Base-by-base conservation (phyloP, 2,329 filamentous ascomycete species). In the Claviceps arundinis region DNA sequence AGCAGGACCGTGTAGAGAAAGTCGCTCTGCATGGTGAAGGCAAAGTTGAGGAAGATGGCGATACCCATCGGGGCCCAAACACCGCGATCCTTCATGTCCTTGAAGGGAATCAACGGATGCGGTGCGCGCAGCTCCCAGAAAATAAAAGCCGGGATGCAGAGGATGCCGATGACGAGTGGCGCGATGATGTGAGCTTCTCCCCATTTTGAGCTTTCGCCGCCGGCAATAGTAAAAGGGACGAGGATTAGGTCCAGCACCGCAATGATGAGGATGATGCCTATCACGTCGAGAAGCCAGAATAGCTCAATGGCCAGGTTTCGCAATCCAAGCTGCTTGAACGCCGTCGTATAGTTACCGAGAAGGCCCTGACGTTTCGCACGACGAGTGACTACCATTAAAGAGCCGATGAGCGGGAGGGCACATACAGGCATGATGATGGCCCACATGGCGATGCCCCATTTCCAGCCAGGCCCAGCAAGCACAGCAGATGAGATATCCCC, bases 381-480 rank as follows among this genome's bases (percentile, higher is more conserved):
- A 48, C 66, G 67, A 49, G 78, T 74, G 60, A 83, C 80, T 56
- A 73, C 63, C 51, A 76, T 66, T 56, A 85, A 70, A 13, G 84
- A 67, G 14, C 71, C 60, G 38, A 78, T 76, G 19, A 87, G 69
- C 0, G 85, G 84, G 17, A 81, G 55, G 34, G 76, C 77, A 47
- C 83, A 73, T 41, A 76, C 65, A 1, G 83, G 82, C 5, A 81
- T 70, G 54, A 87, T 73, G 57, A 88, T 82, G 41, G 77, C 72
- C 66, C 84, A 87, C 57, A 75, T 73, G 43, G 81, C 84, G 59
- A 82, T 87, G 1, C 74, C 82, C 84, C 83, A 87, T 41, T 80
- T 74, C 77, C 79, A 87, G 47, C 50, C 51, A 17, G 50, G 51
- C 5, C 51, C 48, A 2, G 52, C 17, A 2, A 55, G 44, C 55